phyloP scores from a whole-genome alignment of 768 basidiomycete species.

The Phlebiopsis gigantea region DNA sequence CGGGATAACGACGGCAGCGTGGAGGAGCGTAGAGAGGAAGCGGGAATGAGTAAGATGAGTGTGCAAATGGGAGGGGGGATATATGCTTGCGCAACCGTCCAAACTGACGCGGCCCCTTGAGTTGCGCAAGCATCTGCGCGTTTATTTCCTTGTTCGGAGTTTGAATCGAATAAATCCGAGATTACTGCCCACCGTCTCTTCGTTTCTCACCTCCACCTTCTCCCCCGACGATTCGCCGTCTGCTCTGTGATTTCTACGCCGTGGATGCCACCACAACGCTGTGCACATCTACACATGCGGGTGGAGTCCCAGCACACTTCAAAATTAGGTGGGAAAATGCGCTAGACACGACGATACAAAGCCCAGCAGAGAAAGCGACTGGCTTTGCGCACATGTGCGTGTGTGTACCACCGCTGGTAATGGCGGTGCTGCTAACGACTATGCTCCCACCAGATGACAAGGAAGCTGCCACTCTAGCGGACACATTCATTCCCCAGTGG shows the following conservation, averaged over 20 bases:
- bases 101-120: not conserved
- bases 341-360: too few relatives aligned
- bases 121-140: constrained; percentile 1
- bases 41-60: not conserved
- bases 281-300: not conserved
- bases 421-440: not conserved
- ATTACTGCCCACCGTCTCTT: constrained; percentile 5
- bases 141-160: constrained; percentile 4
- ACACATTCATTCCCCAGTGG: not conserved
- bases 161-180: constrained; percentile 1
- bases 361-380: too few relatives aligned
- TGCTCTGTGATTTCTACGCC: not conserved
- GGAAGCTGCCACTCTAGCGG: not conserved
- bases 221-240: constrained; percentile 9
- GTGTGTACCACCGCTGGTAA: not conserved
- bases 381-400: not conserved
- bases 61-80: not conserved
- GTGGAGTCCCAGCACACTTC: not conserved
- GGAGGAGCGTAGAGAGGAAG: not conserved
- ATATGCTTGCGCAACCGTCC: constrained; percentile 1
- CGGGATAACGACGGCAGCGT: not conserved
- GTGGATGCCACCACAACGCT: too few relatives aligned
- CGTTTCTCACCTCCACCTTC: constrained; percentile 12
- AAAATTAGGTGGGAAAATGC: not conserved
- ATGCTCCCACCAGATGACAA: not conserved